A percentile compares a stretch with the other conserved stretches of the same genome.
Evolutionary conservation across 1,284 basidiomycete genomes (phyloP).

Genomic region (Ceratobasidium sp.): DNA sequence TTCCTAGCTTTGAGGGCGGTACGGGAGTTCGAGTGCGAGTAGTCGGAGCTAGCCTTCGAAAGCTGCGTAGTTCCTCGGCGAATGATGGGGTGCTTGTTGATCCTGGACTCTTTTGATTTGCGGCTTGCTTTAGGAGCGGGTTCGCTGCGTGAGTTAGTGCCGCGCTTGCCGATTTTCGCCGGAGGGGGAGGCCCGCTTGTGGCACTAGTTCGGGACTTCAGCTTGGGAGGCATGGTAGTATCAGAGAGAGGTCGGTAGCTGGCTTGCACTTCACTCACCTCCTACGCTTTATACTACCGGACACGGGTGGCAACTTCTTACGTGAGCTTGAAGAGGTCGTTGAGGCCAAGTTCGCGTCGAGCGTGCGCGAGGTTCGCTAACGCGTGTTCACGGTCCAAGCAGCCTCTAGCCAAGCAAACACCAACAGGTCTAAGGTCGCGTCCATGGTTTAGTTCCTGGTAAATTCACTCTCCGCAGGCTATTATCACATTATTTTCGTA

Average conservation of each 20-base stretch:
- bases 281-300: neutral
- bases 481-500: neutral
- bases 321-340: neutral
- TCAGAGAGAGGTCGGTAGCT: neutral
- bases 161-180: neutral
- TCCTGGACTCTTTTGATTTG: too few species aligned
- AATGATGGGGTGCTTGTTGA: too few species aligned
- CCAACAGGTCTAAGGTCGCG: neutral
- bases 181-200: neutral
- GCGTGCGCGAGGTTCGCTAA: neutral
- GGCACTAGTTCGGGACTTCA: neutral
- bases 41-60: too few species aligned
- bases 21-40: too few species aligned
- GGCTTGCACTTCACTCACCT: neutral
- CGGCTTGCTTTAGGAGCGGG: too few species aligned
- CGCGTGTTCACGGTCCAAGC: neutral
- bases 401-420: neutral
- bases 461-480: neutral
- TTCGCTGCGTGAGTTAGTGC: too few species aligned
- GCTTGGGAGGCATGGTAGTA: neutral
- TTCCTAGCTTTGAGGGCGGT: too few species aligned
- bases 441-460: neutral
- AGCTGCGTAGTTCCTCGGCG: too few species aligned
- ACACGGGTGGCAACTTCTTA: neutral
- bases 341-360: neutral